phyloP scores from a whole-genome alignment of 345 rosid genomes.

The Moricandia moricandioides region DNA sequence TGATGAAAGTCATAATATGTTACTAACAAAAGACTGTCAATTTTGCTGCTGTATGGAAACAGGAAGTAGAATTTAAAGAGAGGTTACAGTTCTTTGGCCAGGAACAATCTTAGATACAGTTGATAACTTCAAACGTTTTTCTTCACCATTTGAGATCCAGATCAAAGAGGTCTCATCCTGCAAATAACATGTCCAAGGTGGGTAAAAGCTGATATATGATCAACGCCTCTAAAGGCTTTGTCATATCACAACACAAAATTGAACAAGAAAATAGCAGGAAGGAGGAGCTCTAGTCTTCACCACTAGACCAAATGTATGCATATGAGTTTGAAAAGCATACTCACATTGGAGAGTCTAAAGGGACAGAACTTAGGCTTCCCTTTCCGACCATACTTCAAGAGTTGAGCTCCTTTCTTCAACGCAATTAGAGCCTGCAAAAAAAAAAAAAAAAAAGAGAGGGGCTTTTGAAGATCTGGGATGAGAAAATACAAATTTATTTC shows the following conservation, averaged over 20 bases:
- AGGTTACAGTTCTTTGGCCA: constrained; percentile 94
- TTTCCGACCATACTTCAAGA: constrained; percentile 91
- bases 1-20: constrained; percentile 3
- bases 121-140: constrained; percentile 79
- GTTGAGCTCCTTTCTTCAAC: constrained; percentile 90
- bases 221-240: background rate
- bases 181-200: constrained; percentile 28
- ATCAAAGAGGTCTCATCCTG: constrained; percentile 94
- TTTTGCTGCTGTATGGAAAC: background rate
- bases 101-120: constrained; percentile 80
- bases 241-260: background rate
- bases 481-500: background rate
- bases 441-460: too few relatives aligned
- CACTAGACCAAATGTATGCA: background rate
- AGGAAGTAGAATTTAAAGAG: constrained; percentile 23
- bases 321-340: constrained; percentile 30
- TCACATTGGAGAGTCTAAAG: constrained; percentile 86
- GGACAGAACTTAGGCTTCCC: constrained; percentile 94
- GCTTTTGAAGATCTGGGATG: background rate
- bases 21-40: background rate
- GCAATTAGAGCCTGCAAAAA: constrained; percentile 75
- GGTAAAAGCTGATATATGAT: background rate
- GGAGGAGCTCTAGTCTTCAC: background rate
- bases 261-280: background rate
- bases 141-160: constrained; percentile 82